Evolutionary conservation across 805 yeast genomes (phyloP).

Genomic region (Schwanniomyces pseudopolymorphus): DNA sequence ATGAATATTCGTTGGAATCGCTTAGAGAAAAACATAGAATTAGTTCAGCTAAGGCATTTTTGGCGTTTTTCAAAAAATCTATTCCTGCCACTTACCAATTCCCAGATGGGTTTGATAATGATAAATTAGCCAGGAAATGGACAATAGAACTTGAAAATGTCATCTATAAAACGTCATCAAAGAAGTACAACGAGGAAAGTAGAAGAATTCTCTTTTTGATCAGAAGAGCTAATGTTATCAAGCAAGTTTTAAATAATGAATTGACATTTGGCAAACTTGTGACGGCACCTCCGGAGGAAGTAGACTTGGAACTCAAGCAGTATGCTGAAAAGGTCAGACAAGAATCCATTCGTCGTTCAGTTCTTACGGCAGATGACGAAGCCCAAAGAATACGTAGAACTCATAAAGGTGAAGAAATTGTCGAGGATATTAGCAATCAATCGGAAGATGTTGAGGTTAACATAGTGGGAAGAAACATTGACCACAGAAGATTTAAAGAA

Average conservation of each 20-base stretch:
- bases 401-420: conserved; percentile 85
- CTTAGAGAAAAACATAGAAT: conserved; percentile 39
- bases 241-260: conserved; percentile 53
- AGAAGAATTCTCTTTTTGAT: conserved; percentile 64
- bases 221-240: conserved; percentile 57
- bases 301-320: conserved; percentile 73
- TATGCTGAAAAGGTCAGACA: conserved; percentile 70
- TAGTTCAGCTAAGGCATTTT: conserved; percentile 53
- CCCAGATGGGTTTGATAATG: conserved; percentile 20
- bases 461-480: conserved; percentile 32
- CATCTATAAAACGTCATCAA: conserved; percentile 36
- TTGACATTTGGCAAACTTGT: conserved; percentile 61
- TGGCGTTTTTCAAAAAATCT: conserved; percentile 40
- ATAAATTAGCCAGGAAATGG: conserved; percentile 42
- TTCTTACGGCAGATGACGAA: conserved; percentile 57
- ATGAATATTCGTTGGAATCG: conserved; percentile 9
- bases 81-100: conserved; percentile 33
- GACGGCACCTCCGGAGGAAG: conserved; percentile 66
- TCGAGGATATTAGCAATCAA: conserved; percentile 44
- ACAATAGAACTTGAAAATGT: conserved; percentile 54
- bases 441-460: conserved; percentile 24
- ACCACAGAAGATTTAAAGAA: conserved; percentile 34
- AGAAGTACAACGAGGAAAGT: conserved; percentile 63
- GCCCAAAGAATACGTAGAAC: conserved; percentile 71
- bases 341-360: conserved; percentile 66